Conservation (phyloP, 202 grass and related monocot species). For the Saccharum hybrid region DNA sequence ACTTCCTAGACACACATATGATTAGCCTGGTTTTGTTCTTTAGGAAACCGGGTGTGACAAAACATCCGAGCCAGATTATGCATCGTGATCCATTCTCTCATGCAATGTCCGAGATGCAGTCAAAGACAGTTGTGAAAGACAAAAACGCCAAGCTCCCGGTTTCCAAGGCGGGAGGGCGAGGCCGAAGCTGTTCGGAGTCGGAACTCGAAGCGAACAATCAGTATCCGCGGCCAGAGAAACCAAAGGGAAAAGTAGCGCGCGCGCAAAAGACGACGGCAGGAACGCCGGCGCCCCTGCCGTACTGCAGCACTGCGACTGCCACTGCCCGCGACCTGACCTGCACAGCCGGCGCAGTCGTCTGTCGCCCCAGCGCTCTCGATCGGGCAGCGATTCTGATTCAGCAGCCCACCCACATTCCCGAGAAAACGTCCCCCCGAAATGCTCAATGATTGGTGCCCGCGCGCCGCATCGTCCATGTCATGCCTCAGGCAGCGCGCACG, state of each 20-base stretch:
- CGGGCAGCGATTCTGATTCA: not conserved
- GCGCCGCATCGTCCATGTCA: slow-evolving; percentile 31
- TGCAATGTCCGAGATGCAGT: not conserved
- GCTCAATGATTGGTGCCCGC: slow-evolving; percentile 50
- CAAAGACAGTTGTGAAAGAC: slow-evolving; percentile 6
- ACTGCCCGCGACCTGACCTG: not conserved
- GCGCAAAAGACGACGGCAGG: no score
- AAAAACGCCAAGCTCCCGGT: slow-evolving; percentile 31
- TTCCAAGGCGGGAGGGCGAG: not conserved
- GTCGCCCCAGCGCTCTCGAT: slow-evolving; percentile 4
- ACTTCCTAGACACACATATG: no score
- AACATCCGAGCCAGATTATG: not conserved
- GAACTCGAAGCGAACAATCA: slow-evolving; percentile 36
- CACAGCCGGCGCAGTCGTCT: not conserved
- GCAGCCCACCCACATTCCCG: not conserved
- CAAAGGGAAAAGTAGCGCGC: no score
- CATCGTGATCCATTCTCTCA: not conserved
- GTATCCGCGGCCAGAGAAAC: slow-evolving; percentile 39
- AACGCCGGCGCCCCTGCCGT: slow-evolving; percentile 23
- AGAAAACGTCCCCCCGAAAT: slow-evolving; percentile 34
- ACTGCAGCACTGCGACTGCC: slow-evolving; percentile 11
- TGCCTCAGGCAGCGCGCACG: slow-evolving; percentile 48
- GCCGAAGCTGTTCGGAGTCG: not conserved
- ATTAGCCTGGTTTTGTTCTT: no score
- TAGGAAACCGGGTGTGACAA: no score